Conservation (phyloP, 179 eudicot species). For the Gypsophila paniculata region DNA sequence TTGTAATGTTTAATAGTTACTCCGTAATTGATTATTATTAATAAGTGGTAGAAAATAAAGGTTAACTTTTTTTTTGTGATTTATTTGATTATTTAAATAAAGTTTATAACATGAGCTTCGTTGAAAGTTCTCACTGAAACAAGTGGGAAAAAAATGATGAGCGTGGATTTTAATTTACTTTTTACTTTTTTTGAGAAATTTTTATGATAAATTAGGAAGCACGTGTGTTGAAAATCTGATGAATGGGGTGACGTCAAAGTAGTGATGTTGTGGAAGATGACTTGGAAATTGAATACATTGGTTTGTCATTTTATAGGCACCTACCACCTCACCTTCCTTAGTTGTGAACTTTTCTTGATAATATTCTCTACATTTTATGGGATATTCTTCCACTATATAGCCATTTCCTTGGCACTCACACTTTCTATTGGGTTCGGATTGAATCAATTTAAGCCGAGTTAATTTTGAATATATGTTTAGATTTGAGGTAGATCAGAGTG, state of each 20-base stretch:
- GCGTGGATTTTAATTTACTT: not conserved
- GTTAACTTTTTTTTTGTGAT: not conserved
- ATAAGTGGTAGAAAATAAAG: conserved; percentile 6
- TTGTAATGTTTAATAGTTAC: not conserved
- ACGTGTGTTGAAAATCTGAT: conserved; percentile 29
- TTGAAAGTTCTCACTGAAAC: conserved; percentile 26
- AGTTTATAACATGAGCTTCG: conserved; percentile 18
- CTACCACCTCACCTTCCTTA: conserved; percentile 28
- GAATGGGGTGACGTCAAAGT: conserved; percentile 29
- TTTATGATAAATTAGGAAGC: too few relatives aligned
- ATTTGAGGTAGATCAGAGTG: too few relatives aligned
- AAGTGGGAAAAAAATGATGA: conserved; percentile 17
- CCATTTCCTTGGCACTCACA: not conserved
- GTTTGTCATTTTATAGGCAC: conserved; percentile 22
- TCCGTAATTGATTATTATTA: not conserved
- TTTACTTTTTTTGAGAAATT: not conserved
- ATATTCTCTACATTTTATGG: not conserved
- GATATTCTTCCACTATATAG: not conserved
- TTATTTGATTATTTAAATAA: not conserved
- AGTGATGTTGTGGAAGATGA: conserved; percentile 12
- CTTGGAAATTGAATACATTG: conserved; percentile 19
- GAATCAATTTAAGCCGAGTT: too few relatives aligned
- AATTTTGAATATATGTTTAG: too few relatives aligned
- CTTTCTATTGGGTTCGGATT: not conserved
- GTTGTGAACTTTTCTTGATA: not conserved